Conservation (phyloP, 2,329 filamentous ascomycete species). For the Pyrenophora graminea region DNA sequence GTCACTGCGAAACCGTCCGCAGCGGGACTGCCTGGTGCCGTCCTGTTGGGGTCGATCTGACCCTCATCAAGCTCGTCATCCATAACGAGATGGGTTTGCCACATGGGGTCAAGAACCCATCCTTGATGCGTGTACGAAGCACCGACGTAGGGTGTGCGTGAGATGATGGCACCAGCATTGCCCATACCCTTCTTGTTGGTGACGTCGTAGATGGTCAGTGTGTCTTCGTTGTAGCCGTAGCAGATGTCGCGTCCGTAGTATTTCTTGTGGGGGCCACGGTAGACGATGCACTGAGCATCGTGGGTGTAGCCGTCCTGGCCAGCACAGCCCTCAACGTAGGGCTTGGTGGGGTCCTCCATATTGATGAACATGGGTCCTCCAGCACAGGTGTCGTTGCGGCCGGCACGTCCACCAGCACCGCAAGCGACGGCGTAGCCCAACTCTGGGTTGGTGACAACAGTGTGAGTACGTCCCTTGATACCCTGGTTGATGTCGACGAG, state of each 20-base stretch:
- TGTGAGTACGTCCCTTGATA: conserved; percentile 41
- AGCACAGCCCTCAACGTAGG: conserved; percentile 57
- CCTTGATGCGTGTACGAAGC: conserved; percentile 64
- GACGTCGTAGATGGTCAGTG: conserved; percentile 57
- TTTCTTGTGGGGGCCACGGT: conserved; percentile 56
- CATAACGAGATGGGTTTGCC: conserved; percentile 44
- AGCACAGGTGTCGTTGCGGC: conserved; percentile 48
- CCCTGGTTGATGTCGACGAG: conserved; percentile 36
- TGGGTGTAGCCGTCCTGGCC: conserved; percentile 63
- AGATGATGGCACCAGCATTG: conserved; percentile 59
- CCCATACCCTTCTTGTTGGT: conserved; percentile 59
- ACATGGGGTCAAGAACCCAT: conserved; percentile 53
- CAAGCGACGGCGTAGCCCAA: conserved; percentile 42
- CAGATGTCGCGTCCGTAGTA: conserved; percentile 60
- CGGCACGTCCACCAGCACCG: conserved; percentile 35
- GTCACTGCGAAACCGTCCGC: conserved; percentile 44
- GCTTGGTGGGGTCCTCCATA: conserved; percentile 54
- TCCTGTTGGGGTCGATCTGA: conserved; percentile 35
- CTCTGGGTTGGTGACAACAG: conserved; percentile 44
- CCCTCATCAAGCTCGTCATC: conserved; percentile 48
- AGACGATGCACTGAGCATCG: conserved; percentile 64
- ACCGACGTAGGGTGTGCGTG: conserved; percentile 59
- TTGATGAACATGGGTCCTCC: conserved; percentile 63
- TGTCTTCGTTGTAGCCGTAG: conserved; percentile 62
- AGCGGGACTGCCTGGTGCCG: conserved; percentile 31